Base-by-base conservation (phyloP, 176 grass and related monocot species). In the Zizania latifolia region DNA sequence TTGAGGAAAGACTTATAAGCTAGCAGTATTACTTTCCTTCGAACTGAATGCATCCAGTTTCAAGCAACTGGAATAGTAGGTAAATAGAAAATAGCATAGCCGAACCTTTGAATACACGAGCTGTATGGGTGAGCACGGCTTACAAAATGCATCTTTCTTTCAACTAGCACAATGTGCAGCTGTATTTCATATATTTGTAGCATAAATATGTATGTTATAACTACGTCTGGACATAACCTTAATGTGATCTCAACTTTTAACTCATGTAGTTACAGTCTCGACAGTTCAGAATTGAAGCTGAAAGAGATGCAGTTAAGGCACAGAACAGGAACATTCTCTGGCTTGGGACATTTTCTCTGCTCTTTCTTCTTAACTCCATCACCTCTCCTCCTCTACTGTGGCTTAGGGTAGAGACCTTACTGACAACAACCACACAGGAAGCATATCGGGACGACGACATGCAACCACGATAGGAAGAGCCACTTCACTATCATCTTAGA, bases 251-350 rank as follows among this genome's bases (percentile, higher is more conserved):
- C 55, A 56, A 21, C 70, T 71, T 80, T 10, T n/a, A 17, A 48
- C 61, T 74, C 39, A 56, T 90, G 76, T 86, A 99, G 96, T 33
- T 92, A 90, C 36, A 83, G 62, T 70, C 80, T 99, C 29, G 75
- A 85, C 72, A 95, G 80, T 80, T 84, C 87, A 80, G 87, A n/a
- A n/a, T n/a, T n/a, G n/a, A 84, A 82, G 85, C 78, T 51, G 89
- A 95, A 71, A 90, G 89, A 86, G 90, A 80, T 14, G 34, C 40
- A 11, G 54, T 83, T 79, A 94, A 84, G 71, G 76, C 53, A 59
- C 32, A 84, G 30, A 95, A 88, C 82, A 95, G 92, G 96, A 95
- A 77, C 27, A 68, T 50, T 55, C 48, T 30, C 28, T 65, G 24
- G 26, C 41, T 75, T n/a, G n/a, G n/a, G n/a, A 63, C 55, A 36